Percentiles rank a stretch among this genome's conserved stretches.
Evolutionary conservation across 306 rosid species (phyloP).

Genomic region (Arachis stenosperma): DNA sequence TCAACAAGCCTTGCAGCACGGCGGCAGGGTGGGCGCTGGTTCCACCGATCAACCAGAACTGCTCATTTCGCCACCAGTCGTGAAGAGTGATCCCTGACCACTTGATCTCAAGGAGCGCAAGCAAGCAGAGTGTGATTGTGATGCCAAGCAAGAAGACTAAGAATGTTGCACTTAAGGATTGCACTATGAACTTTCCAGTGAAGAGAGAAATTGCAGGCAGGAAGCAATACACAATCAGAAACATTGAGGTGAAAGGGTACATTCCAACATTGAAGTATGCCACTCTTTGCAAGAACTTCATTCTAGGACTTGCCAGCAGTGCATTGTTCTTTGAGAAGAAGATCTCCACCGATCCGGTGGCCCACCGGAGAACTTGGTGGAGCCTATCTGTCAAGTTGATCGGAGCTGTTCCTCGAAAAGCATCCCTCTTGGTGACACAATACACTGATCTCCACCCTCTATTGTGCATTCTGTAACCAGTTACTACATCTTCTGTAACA

Average conservation of each 20-base stretch:
- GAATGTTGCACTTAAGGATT: slow-evolving; percentile 63
- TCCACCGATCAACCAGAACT: slow-evolving; percentile 89
- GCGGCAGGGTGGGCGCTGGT: slow-evolving; percentile 92
- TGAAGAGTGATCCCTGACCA: slow-evolving; percentile 89
- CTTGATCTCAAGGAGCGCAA: slow-evolving; percentile 76
- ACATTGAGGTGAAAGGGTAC: slow-evolving; percentile 90
- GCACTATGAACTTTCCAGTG: slow-evolving; percentile 83
- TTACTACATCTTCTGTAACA: slow-evolving; percentile 90
- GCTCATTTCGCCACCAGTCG: slow-evolving; percentile 93
- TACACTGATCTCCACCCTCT: slow-evolving; percentile 91
- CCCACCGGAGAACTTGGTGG: slow-evolving; percentile 90
- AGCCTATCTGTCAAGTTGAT: slow-evolving; percentile 84
- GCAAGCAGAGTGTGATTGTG: slow-evolving; percentile 73
- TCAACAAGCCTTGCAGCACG: slow-evolving; percentile 76
- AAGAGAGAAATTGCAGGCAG: slow-evolving; percentile 80
- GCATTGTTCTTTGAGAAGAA: slow-evolving; percentile 87
- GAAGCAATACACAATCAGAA: slow-evolving; percentile 77
- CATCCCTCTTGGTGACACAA: slow-evolving; percentile 82
- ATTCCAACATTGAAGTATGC: slow-evolving; percentile 88
- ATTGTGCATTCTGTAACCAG: slow-evolving; percentile 89
- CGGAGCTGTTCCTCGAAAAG: slow-evolving; percentile 84
- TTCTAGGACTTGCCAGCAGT: slow-evolving; percentile 66
- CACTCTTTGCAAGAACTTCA: slow-evolving; percentile 85
- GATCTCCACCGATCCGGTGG: slow-evolving; percentile 85
- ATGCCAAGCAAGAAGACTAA: slow-evolving; percentile 69